These are phyloP conservation scores for Scheffersomyces stambukii DNA, from an alignment of 1,139 yeast genomes.

Conservation along the genomic window DNA sequence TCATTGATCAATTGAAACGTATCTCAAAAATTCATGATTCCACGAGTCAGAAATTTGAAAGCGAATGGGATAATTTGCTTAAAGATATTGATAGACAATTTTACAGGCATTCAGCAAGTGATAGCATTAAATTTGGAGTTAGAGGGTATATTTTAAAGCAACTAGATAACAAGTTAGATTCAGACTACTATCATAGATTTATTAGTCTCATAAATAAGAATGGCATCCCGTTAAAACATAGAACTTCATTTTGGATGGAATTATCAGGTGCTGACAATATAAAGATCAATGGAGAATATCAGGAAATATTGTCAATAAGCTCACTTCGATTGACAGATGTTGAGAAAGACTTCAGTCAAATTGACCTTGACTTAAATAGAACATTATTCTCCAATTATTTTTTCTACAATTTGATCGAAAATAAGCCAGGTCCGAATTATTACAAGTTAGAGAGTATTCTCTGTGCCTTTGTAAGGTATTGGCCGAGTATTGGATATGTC, in stretches of 20 bases:
- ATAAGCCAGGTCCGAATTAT: conserved; percentile 53
- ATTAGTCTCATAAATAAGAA: conserved; percentile 32
- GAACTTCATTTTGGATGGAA: conserved; percentile 52
- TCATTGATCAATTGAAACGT: conserved; percentile 25
- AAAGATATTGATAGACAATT: conserved; percentile 22
- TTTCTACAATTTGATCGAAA: conserved; percentile 34
- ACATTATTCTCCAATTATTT: conserved; percentile 56
- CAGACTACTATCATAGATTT: conserved; percentile 16
- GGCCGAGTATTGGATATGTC: conserved; percentile 52
- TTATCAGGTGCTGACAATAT: conserved; percentile 48
- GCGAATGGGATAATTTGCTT: conserved; percentile 34
- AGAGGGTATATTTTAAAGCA: conserved; percentile 13
- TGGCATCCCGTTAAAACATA: conserved; percentile 47
- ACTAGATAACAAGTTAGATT: background rate
- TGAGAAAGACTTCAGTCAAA: no score
- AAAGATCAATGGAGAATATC: conserved; percentile 49
- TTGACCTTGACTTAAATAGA: conserved; percentile 51
- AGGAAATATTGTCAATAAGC: conserved; percentile 21
- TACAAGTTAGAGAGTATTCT: conserved; percentile 45
- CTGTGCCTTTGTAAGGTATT: conserved; percentile 49
- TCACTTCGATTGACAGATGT: conserved; percentile 23
- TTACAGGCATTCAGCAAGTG: conserved; percentile 17
- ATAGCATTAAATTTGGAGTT: conserved; percentile 9
- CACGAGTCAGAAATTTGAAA: conserved; percentile 22
- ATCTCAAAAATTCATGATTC: conserved; percentile 34